Evolutionary conservation across 2,329 filamentous ascomycete species (phyloP), one percentile per base, ranked within the genome.

Genomic region (Neofusicoccum kwambonambiense): DNA sequence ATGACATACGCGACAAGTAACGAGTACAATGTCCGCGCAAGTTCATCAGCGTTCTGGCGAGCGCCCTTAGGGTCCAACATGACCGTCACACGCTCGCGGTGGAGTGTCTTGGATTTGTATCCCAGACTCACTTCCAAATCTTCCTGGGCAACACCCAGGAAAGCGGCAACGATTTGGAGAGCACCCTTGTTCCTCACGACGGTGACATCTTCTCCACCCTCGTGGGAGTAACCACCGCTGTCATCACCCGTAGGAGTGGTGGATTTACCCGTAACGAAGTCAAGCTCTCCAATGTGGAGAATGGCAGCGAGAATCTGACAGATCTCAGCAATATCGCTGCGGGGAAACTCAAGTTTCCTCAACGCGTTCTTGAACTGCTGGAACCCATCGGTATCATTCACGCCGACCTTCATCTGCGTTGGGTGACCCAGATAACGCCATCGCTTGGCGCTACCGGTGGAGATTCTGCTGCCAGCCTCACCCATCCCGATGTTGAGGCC

Each of bases 401-500:
- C 93, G 65, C 95, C 95, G 34, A 98, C 92, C 77, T 97, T 98
- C 69, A 99, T 85, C 78, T 99, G 95, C 0, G 94, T 97, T 0
- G 94, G 95, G 71, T 99, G 95, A 3, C 95, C 95, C 3, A 99
- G 86, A 74, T 96, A 99, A 75, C 93, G 91, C 95, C 95, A 99
- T 78, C 95, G 85, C 80, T 92, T 96, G 72, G 89, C 87, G n/a
- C 80, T 79, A 15, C 78, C 74, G 11, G 79, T 81, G 0, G 86
- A 87, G 11, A 84, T 78, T 64, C 87, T 79, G 67, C 84, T 83
- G 5, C 82, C 82, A 3, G 82, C 75, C 5, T 80, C 75, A 3
- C 82, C 76, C 34, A 88, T 88, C 81, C 12, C 87, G 85, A 75
- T 67, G 64, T 88, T 85, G 31, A 92, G 81, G 35, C 88, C 87